Evolutionary conservation across 129 eudicot genomes (phyloP), one percentile per base, ranked within the genome.

Genomic region (Erigeron canadensis): DNA sequence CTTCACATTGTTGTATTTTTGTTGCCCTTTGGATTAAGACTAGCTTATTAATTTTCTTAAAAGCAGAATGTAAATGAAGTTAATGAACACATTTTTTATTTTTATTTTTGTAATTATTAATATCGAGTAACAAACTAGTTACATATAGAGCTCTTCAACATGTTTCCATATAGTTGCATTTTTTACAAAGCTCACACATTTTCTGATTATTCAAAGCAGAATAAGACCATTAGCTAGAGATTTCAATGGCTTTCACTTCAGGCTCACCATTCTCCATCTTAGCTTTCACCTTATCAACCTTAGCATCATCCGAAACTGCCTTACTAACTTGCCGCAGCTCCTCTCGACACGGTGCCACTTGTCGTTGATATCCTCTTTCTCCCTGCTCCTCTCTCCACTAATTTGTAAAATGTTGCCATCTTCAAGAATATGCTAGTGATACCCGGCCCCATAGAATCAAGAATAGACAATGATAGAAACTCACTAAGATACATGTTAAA

Each of bases 211-310:
- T 16, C 37, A 15, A 50, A 63, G 21, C 38, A 63, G 43, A 48
- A 62, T 21, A 39, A 17, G 9, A 48, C 2, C 34, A 73, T 54
- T 63, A 74, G 71, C 53, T 42, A 38, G 79, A 66, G 73, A 81
- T 81, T 10, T 61, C 54, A 72, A 81, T 77, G 12, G 51, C 22
- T 72, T 67, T 81, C 19, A 67, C 85, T 69, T 77, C 79, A 0
- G 79, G 72, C 61, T 81, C 82, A 5, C 85, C 85, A 8, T 77
- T 81, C 76, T 81, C 85, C 82, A 81, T 81, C 19, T n/a, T 40
- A 21, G 85, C 85, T 21, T 76, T 81, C 22, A 81, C 82, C 15
- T 81, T 22, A 5, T 77, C 85, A 50, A 64, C 62, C 63, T 77
- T 81, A 0, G 76, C 76, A 54, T 81, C 72, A 5, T 72, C 82